Evolutionary conservation across 306 rosid species (phyloP).

Genomic region (Prunus persica): DNA sequence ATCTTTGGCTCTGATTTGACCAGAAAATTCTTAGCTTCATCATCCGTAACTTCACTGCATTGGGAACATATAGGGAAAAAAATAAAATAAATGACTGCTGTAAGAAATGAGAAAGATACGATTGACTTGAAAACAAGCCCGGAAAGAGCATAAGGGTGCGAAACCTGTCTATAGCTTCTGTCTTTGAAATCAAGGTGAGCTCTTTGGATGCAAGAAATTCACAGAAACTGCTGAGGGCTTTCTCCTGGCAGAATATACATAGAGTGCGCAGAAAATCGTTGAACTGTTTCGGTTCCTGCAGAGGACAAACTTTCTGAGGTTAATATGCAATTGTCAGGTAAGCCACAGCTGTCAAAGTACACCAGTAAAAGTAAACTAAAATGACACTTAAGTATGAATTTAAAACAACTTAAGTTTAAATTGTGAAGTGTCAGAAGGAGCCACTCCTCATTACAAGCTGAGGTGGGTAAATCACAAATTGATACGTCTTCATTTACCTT

Average conservation of each 20-base stretch:
- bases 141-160: constrained; percentile 13
- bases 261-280: constrained; percentile 62
- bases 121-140: background rate
- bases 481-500: background rate
- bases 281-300: constrained; percentile 88
- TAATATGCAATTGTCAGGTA: background rate
- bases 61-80: constrained; percentile 21
- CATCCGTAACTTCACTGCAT: constrained; percentile 77
- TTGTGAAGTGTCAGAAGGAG: background rate
- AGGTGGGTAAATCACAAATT: background rate
- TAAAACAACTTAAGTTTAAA: background rate
- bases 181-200: constrained; percentile 63
- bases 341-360: background rate
- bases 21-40: constrained; percentile 61
- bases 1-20: constrained; percentile 53
- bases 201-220: constrained; percentile 57
- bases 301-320: background rate
- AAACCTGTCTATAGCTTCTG: constrained; percentile 86
- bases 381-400: background rate
- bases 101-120: background rate
- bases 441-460: background rate
- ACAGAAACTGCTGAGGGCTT: constrained; percentile 47
- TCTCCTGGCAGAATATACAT: constrained; percentile 57
- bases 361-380: background rate
- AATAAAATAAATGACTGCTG: background rate